Conservation (phyloP, 176 grass and related monocot species). For the Coix lacrymajobi region DNA sequence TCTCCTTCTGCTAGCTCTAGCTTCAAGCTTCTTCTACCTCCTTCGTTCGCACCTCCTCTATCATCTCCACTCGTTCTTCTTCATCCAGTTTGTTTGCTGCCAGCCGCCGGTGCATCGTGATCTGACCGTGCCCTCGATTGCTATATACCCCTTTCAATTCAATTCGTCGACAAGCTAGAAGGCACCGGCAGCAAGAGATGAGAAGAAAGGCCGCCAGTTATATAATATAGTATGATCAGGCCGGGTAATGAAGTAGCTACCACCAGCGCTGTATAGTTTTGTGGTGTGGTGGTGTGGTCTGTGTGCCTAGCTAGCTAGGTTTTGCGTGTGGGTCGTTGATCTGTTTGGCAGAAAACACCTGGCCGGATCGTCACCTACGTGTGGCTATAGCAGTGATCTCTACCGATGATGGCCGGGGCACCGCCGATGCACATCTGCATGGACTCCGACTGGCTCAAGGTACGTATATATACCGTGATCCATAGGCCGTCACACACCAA, state of each 20-base stretch:
- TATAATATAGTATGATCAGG: not conserved
- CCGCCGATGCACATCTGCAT: constrained; percentile 81
- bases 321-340: not conserved
- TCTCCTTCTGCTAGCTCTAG: not conserved
- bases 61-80: not conserved
- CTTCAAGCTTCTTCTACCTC: constrained; percentile 3
- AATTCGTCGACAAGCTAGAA: not conserved
- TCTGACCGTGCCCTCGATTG: not conserved
- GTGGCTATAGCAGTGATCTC: not conserved
- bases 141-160: too few relatives aligned
- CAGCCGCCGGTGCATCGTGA: not conserved
- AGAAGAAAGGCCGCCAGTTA: not conserved
- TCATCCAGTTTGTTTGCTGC: too few relatives aligned
- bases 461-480: constrained; percentile 14
- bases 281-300: too few relatives aligned
- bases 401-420: constrained; percentile 49
- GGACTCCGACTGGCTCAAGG: constrained; percentile 94
- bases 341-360: not conserved
- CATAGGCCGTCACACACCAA: not conserved
- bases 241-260: not conserved
- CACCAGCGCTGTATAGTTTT: not conserved
- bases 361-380: too few relatives aligned
- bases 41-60: not conserved
- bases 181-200: not conserved
- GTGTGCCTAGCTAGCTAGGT: not conserved